A percentile compares a stretch with the other conserved stretches of the same genome.
phyloP scores from a whole-genome alignment of 805 yeast genomes.

The Pichia nanzhaoensis region DNA sequence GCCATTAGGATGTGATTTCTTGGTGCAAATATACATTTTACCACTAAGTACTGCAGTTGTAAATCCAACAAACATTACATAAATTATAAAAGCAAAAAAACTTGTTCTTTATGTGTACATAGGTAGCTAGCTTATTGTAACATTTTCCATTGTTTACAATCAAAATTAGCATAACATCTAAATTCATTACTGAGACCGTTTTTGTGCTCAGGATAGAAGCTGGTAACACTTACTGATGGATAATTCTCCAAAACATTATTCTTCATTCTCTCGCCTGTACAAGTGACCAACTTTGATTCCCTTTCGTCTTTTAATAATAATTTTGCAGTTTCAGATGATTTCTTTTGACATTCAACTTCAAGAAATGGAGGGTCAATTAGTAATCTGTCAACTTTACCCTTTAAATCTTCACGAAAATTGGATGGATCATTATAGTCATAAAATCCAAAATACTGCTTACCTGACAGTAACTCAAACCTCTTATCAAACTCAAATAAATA shows the following conservation, averaged over 20 bases:
- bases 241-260: slow-evolving; percentile 53
- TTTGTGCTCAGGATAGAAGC: slow-evolving; percentile 71
- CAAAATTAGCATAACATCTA: slow-evolving; percentile 75
- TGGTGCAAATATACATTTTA: not conserved
- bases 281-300: slow-evolving; percentile 52
- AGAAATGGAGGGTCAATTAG: slow-evolving; percentile 87
- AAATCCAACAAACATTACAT: not conserved
- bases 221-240: slow-evolving; percentile 58
- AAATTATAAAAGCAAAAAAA: no score
- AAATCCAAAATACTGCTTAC: slow-evolving; percentile 54
- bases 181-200: slow-evolving; percentile 86
- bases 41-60: no score
- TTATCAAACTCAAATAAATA: slow-evolving; percentile 74
- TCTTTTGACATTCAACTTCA: slow-evolving; percentile 73
- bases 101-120: no score
- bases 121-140: slow-evolving; percentile 6
- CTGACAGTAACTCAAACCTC: slow-evolving; percentile 70
- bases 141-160: slow-evolving; percentile 61
- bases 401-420: slow-evolving; percentile 47
- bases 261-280: slow-evolving; percentile 88
- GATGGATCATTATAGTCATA: slow-evolving; percentile 74
- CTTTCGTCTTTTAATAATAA: slow-evolving; percentile 41
- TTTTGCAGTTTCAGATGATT: slow-evolving; percentile 59
- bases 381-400: slow-evolving; percentile 60
- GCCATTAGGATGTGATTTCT: not conserved